Conservation (phyloP, 257 asterid species). For the Solanum acaule region DNA sequence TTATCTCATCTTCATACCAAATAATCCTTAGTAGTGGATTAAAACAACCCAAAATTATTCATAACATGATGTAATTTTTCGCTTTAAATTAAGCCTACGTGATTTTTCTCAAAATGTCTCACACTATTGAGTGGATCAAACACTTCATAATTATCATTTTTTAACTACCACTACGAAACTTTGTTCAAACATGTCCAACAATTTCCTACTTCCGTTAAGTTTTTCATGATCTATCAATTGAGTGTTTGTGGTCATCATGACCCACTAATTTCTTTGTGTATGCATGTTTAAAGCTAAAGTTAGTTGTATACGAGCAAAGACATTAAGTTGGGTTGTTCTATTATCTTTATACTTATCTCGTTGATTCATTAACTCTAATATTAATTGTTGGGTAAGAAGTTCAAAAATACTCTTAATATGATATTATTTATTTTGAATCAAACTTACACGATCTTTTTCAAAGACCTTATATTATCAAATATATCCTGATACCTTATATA, state of each 20-base stretch:
- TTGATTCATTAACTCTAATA: neutral
- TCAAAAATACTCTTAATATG: too few species aligned
- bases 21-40: fast-evolving
- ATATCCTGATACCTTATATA: neutral
- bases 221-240: neutral
- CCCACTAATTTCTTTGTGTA: neutral
- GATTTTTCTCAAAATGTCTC: neutral
- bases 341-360: neutral
- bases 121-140: neutral
- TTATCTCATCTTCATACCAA: too few species aligned
- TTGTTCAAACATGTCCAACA: neutral
- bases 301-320: neutral
- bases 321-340: neutral
- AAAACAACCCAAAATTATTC: neutral
- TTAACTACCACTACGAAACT: neutral
- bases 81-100: neutral
- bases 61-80: neutral
- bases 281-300: neutral
- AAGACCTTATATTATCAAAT: neutral
- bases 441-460: too few species aligned
- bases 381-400: neutral
- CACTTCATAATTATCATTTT: neutral
- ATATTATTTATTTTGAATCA: too few species aligned
- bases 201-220: neutral
- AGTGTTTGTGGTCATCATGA: neutral